phyloP scores from a whole-genome alignment of 2,329 filamentous ascomycete species.

The Diaporthe australafricana region DNA sequence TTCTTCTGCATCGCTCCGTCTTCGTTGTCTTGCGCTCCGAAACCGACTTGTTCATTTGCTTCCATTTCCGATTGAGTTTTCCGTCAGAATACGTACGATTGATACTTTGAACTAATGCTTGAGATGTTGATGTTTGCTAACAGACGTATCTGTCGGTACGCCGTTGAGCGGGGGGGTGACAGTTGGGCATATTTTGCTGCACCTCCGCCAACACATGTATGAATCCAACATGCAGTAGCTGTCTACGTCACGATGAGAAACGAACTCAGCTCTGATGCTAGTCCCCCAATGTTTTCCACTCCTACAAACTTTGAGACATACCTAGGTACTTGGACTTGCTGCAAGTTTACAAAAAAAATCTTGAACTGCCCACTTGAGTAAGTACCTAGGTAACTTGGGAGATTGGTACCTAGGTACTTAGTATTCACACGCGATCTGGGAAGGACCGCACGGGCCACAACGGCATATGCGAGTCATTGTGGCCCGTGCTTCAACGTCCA shows the following conservation, averaged over 20 bases:
- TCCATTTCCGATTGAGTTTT: background rate
- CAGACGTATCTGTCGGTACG: background rate
- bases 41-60: background rate
- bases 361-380: no score
- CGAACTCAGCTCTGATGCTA: no score
- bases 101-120: background rate
- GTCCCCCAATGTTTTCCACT: no score
- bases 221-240: background rate
- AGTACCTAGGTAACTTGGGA: no score
- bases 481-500: conserved; percentile 8
- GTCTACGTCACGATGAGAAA: no score
- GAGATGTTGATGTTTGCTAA: background rate
- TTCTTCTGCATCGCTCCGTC: no score
- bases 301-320: no score
- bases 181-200: background rate
- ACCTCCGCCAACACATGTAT: background rate
- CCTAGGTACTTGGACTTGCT: no score
- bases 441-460: background rate
- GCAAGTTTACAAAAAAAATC: no score
- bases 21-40: no score
- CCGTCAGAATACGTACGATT: background rate
- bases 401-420: background rate
- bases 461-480: background rate
- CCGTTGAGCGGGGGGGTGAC: background rate
- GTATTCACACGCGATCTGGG: background rate